Base-by-base conservation (phyloP, 345 rosid genomes). In the Erysimum cheiranthoides region DNA sequence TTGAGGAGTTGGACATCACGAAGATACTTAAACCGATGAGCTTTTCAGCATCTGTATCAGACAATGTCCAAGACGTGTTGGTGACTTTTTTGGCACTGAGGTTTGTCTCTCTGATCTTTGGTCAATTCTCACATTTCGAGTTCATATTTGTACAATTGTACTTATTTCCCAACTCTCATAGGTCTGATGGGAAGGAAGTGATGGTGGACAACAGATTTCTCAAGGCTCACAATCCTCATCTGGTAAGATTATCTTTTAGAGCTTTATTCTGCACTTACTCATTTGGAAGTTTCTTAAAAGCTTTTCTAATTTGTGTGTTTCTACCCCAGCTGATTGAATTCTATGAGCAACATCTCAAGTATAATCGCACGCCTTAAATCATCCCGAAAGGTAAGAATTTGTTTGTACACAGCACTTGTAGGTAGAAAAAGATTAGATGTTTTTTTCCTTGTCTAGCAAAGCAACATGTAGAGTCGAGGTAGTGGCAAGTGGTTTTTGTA, bases 331-430 rank as follows among this genome's bases (percentile, higher is more conserved):
- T 93, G 84, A 91, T 96, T 80, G 84, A 85, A 69, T 96, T 86
- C 82, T 93, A 93, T 34, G 98, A 93, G 91, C 92, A 91, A 73
- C 88, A 91, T 85, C 92, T 93, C 79, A 92, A 87, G 85, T 89
- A 89, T 92, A 84, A 76, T 75, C 83, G 82, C 10, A 70, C 82
- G 5, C 63, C 83, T 18, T 84, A 79, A 86, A 50, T 34, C 28
- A 78, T 40, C 30, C 47, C 6, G 30, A 51, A 43, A 50, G 59
- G 32, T 40, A 60, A 61, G 43, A 52, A 60, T 66, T 78, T 67
- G 70, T 78, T 61, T 78, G 78, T 78, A 78, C 59, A 78, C 81
- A 78, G 66, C 59, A 53, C 16, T 61, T 65, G 68, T 78, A 78
- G 74, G 74, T 78, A 78, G 78, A 50, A 25, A 56, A 31, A 51